Base-by-base conservation (phyloP, 2,329 filamentous ascomycete species). In the Fusarium hostae region DNA sequence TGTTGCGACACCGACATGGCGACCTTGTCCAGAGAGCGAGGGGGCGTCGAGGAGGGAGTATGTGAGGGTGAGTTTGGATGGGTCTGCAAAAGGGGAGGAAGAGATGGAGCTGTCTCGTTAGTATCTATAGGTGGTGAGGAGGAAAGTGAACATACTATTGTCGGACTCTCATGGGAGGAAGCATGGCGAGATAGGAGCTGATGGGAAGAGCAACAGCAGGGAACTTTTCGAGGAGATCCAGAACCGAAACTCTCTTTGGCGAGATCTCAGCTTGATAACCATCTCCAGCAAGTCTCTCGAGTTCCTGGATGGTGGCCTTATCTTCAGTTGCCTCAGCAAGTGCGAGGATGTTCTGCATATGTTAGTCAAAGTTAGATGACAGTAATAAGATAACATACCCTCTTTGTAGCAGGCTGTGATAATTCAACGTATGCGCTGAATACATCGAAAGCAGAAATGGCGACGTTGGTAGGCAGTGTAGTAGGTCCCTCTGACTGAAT, bases 111-210 rank as follows among this genome's bases (percentile, higher is more conserved):
- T 84, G 59, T 13, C 11, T 3, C 22, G 66, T 75, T 41, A 73
- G 55, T 16, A 35, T 22, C 3, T 5, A 5, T 5, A 15, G 18
- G 9, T 8, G 18, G 24, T 13, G 34, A 18, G 35, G 13, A 40
- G 28, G 4, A 26, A 34, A 13, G 15, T 20, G 10, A 24, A 68
- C 80, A 73, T 73, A 83, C 79, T 94, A 94, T 79, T 93, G 91
- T n/a, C 92, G 87, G 41, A 93, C 86, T 32, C 92, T 89, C 90
- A 96, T 93, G 0, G 92, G 91, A 3, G 92, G 91, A 1, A 94
- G 86, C 85, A 94, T 91, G 37, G 86, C 85, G 11, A 96, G 84
- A 82, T 92, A 95, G 22, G 88, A 82, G 6, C 86, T 86, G 28
- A 96, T 86, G 0, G 92, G 86, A 0, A 95, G 80, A 5, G 86